These are phyloP conservation scores for Wickerhamomyces pijperi DNA, from an alignment of 805 yeast genomes.

Conservation along the genomic window DNA sequence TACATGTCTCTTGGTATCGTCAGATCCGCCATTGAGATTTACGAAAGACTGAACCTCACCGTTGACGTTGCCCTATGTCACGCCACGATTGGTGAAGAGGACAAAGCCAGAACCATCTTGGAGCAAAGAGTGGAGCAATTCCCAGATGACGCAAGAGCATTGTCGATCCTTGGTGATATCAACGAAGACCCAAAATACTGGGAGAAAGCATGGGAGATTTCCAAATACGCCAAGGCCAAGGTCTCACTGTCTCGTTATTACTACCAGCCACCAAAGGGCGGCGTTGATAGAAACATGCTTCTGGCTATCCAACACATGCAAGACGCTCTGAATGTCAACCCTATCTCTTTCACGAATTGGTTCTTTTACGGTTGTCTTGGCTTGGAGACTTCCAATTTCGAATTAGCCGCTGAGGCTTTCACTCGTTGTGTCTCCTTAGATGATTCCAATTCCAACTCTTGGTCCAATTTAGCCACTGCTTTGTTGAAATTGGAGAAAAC, in stretches of 20 bases:
- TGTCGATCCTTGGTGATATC: constrained; percentile 78
- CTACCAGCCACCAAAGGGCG: constrained; percentile 61
- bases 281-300: constrained; percentile 37
- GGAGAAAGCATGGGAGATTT: constrained; percentile 81
- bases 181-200: constrained; percentile 66
- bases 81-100: constrained; percentile 71
- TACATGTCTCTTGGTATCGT: constrained; percentile 77
- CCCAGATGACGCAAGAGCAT: constrained; percentile 75
- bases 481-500: constrained; percentile 51
- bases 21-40: constrained; percentile 81
- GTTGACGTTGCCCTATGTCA: constrained; percentile 85
- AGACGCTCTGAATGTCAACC: constrained; percentile 64
- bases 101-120: constrained; percentile 52
- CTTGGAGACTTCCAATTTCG: constrained; percentile 57
- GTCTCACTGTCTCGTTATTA: constrained; percentile 67
- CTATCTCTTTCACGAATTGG: constrained; percentile 76
- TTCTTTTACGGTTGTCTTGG: constrained; percentile 88
- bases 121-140: constrained; percentile 37
- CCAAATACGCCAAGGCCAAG: constrained; percentile 77
- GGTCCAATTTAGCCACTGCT: constrained; percentile 88
- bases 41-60: constrained; percentile 63
- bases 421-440: constrained; percentile 83
- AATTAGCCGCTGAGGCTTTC: constrained; percentile 82
- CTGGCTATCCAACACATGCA: constrained; percentile 55
- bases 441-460: constrained; percentile 68